phyloP scores from a whole-genome alignment of 352 stramenopile species.

The Globisporangium ultimum region DNA sequence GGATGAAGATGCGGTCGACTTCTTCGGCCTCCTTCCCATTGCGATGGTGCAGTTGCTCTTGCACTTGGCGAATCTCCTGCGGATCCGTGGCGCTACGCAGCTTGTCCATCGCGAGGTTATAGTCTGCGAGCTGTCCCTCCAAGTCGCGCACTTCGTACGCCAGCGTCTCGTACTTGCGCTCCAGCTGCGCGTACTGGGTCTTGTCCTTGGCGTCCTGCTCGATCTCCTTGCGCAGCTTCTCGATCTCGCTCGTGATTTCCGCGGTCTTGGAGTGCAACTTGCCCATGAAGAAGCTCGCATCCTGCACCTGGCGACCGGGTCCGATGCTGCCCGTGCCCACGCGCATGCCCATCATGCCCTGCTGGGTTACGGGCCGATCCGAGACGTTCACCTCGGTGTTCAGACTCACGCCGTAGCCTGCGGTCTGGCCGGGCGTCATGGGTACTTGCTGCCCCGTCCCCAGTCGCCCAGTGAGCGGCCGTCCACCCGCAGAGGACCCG shows the following conservation, averaged over 20 bases:
- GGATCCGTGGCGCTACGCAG: slow-evolving; percentile 66
- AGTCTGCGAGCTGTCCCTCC: slow-evolving; percentile 91
- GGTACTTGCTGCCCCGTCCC: slow-evolving; percentile 52
- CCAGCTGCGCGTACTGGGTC: slow-evolving; percentile 84
- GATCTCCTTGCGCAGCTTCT: slow-evolving; percentile 77
- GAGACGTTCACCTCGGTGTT: slow-evolving; percentile 91
- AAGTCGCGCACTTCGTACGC: slow-evolving; percentile 70
- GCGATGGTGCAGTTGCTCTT: slow-evolving; percentile 63
- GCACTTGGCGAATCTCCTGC: slow-evolving; percentile 61
- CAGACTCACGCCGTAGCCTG: slow-evolving; percentile 74
- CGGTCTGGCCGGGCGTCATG: slow-evolving; percentile 63
- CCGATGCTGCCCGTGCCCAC: slow-evolving; percentile 53
- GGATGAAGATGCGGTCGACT: slow-evolving; percentile 86
- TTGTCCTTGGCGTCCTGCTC: slow-evolving; percentile 87
- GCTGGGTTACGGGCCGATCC: slow-evolving; percentile 89
- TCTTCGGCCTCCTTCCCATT: slow-evolving; percentile 86
- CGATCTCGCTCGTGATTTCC: slow-evolving; percentile 82
- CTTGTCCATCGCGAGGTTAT: slow-evolving; percentile 94
- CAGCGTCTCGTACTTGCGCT: slow-evolving; percentile 75
- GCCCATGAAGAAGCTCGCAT: slow-evolving; percentile 88
- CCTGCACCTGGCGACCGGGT: slow-evolving; percentile 79
- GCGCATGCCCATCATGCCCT: slow-evolving; percentile 92
- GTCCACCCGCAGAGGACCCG: slow-evolving; percentile 41
- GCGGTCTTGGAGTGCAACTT: slow-evolving; percentile 89
- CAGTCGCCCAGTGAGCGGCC: slow-evolving; percentile 52